Conservation (phyloP, 2,329 filamentous ascomycete species). For the Claviceps sp. region DNA sequence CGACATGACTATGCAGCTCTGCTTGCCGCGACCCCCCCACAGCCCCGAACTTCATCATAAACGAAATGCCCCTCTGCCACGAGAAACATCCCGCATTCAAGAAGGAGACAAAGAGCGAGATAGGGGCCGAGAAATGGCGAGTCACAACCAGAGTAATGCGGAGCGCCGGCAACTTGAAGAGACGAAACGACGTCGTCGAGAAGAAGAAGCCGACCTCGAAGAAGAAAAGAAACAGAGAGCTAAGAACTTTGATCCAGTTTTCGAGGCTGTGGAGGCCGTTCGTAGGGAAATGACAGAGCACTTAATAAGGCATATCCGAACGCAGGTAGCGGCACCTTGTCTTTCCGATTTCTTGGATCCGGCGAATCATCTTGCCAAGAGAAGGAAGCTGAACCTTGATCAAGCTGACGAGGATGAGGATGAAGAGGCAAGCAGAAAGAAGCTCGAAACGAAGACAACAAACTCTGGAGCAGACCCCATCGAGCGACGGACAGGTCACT, state of each 20-base stretch:
- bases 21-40: conserved; percentile 17
- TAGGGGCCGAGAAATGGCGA: conserved; percentile 1
- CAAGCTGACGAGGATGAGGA: conserved; percentile 47
- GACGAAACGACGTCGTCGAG: conserved; percentile 48
- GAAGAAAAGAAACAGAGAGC: conserved; percentile 83
- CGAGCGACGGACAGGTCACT: conserved; percentile 43
- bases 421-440: conserved; percentile 44
- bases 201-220: conserved; percentile 72
- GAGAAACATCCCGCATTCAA: conserved; percentile 10
- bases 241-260: conserved; percentile 78
- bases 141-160: conserved; percentile 9
- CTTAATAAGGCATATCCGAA: conserved; percentile 77
- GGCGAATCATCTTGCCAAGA: conserved; percentile 62
- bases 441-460: conserved; percentile 50
- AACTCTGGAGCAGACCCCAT: conserved; percentile 48
- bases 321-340: conserved; percentile 68
- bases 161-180: conserved; percentile 46
- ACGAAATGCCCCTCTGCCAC: conserved; percentile 23
- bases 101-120: conserved; percentile 3
- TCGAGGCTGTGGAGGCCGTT: conserved; percentile 67
- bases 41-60: conserved; percentile 14
- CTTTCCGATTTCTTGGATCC: conserved; percentile 76
- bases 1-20: conserved; percentile 77
- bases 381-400: conserved; percentile 64
- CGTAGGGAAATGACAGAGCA: conserved; percentile 74